phyloP scores from a whole-genome alignment of 176 grass and related monocot genomes.

The Bolboschoenus planiculmis region DNA sequence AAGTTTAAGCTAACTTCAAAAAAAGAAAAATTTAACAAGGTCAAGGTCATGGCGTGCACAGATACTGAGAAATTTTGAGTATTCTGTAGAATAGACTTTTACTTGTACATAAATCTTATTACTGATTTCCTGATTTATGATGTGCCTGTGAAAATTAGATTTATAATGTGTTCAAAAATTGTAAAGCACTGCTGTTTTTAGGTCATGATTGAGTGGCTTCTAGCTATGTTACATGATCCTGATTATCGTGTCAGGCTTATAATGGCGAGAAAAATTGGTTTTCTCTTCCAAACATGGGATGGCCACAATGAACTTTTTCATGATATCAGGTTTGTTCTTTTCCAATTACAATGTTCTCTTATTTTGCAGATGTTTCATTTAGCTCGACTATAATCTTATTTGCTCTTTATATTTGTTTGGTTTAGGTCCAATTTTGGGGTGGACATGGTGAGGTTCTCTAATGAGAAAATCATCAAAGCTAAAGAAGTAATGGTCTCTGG shows the following conservation, averaged over 20 bases:
- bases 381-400: not conserved
- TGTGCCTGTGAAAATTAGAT: not conserved
- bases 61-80: not conserved
- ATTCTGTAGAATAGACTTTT: not conserved
- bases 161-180: not conserved
- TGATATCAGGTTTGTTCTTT: slow-evolving; percentile 67
- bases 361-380: not conserved
- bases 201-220: slow-evolving; percentile 69
- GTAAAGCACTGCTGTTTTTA: slow-evolving; percentile 16
- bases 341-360: not conserved
- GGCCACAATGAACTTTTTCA: slow-evolving; percentile 79
- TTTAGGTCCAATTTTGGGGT: slow-evolving; percentile 69
- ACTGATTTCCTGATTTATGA: not conserved
- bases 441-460: slow-evolving; percentile 64
- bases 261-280: slow-evolving; percentile 63
- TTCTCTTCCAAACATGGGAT: slow-evolving; percentile 95
- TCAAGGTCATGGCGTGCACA: not conserved
- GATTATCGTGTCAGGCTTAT: slow-evolving; percentile 93
- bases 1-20: not conserved
- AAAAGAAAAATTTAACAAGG: not conserved
- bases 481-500: slow-evolving; percentile 57
- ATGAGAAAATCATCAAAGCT: slow-evolving; percentile 49
- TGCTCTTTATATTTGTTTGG: slow-evolving; percentile 15
- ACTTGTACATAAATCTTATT: not conserved
- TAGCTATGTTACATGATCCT: slow-evolving; percentile 84